Conservation (phyloP, 2,329 filamentous ascomycete genomes). For the Colletotrichum spinosum region DNA sequence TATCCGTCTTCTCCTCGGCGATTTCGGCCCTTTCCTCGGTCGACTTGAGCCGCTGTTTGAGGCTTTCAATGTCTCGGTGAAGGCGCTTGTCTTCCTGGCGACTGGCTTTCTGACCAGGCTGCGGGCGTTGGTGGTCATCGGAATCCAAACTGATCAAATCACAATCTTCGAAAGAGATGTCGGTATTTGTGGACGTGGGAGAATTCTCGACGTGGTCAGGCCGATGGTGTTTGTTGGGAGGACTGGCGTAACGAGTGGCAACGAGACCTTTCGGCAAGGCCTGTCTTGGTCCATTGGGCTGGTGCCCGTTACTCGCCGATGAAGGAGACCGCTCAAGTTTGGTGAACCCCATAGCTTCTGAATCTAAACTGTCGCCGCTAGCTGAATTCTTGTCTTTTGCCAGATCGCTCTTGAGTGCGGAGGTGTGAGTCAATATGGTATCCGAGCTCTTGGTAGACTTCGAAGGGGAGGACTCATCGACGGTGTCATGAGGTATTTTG, state of each 20-base stretch:
- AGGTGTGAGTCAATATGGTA: neutral
- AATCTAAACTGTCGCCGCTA: too few species aligned
- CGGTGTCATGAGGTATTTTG: too few species aligned
- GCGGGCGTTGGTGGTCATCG: neutral
- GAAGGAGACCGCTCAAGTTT: slow-evolving; percentile 25
- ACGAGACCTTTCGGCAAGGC: slow-evolving; percentile 33
- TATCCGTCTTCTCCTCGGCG: slow-evolving; percentile 45
- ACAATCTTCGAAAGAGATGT: slow-evolving; percentile 9
- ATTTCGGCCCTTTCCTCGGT: slow-evolving; percentile 39
- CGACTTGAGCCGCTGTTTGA: slow-evolving; percentile 26
- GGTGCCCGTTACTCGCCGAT: neutral
- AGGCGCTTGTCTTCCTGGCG: slow-evolving; percentile 17
- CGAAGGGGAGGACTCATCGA: too few species aligned
- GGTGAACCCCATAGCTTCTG: slow-evolving; percentile 29
- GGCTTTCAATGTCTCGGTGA: slow-evolving; percentile 39
- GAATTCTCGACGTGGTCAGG: neutral
- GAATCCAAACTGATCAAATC: slow-evolving; percentile 25
- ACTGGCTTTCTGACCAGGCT: neutral
- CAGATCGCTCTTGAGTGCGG: slow-evolving; percentile 3
- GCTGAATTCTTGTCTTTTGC: too few species aligned
- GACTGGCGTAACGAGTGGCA: slow-evolving; percentile 26
- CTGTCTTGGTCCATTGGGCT: slow-evolving; percentile 28
- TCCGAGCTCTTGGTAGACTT: too few species aligned
- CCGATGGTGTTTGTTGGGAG: neutral
- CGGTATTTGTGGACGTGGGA: neutral